These are phyloP conservation scores for Calocybe indica DNA, from an alignment of 768 basidiomycete genomes.

Conservation along the genomic window DNA sequence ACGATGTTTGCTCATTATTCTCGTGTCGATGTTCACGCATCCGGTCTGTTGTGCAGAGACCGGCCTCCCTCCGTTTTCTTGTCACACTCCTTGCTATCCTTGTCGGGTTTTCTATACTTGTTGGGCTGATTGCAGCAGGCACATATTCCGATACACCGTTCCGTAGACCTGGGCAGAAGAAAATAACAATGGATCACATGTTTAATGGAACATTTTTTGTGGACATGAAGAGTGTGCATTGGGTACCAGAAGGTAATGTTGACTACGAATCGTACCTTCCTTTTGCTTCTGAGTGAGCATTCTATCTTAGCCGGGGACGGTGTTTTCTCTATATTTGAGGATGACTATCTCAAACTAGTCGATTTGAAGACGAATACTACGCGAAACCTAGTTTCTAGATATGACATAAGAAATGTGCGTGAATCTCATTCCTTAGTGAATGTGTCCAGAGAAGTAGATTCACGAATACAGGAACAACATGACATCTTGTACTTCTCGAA, in stretches of 20 bases:
- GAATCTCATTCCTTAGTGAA: background rate
- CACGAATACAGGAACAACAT: conserved; percentile 44
- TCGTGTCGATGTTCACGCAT: background rate
- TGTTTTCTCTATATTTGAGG: conserved; percentile 65
- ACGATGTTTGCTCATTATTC: background rate
- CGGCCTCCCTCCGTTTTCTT: conserved; percentile 54
- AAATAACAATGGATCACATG: conserved; percentile 82
- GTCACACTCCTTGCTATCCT: conserved; percentile 55
- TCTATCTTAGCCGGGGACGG: conserved; percentile 78
- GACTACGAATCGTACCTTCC: background rate
- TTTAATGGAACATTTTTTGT: conserved; percentile 85
- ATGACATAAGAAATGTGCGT: conserved; percentile 63
- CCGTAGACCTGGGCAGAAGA: conserved; percentile 48
- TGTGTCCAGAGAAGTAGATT: conserved; percentile 1
- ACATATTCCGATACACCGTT: conserved; percentile 58
- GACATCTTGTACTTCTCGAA: conserved; percentile 39
- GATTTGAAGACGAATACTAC: conserved; percentile 76
- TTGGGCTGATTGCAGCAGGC: conserved; percentile 75
- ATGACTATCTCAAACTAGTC: conserved; percentile 69
- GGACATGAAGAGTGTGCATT: conserved; percentile 47
- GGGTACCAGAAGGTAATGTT: conserved; percentile 86
- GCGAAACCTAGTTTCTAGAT: conserved; percentile 46
- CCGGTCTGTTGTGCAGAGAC: conserved; percentile 27
- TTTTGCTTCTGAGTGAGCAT: background rate
- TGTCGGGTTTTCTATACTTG: conserved; percentile 52